Evolutionary conservation across 495 filamentous ascomycete species (phyloP).

Genomic region (Massariosphaeria phaeospora): DNA sequence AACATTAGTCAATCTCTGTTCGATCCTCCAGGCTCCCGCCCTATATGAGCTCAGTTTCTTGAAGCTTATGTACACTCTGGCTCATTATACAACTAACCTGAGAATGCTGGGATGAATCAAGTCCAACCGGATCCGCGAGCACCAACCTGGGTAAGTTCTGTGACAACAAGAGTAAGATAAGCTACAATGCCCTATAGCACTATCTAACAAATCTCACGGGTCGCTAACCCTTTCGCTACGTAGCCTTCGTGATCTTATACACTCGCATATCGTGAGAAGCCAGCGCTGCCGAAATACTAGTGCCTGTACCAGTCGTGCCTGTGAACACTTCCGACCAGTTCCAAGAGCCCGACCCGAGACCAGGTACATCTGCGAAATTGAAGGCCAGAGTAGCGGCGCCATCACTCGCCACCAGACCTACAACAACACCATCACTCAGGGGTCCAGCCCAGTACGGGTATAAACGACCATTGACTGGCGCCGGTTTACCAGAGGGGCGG

Average conservation of each 20-base stretch:
- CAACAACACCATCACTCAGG: constrained; percentile 12
- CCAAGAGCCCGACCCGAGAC: neutral
- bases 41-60: too few species aligned
- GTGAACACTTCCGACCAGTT: neutral
- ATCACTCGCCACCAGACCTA: constrained; percentile 4
- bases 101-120: too few species aligned
- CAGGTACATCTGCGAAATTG: constrained; percentile 1
- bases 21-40: too few species aligned
- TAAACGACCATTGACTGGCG: neutral
- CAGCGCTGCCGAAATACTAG: neutral
- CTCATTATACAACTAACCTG: too few species aligned
- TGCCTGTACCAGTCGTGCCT: neutral
- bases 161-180: too few species aligned
- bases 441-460: constrained; percentile 20
- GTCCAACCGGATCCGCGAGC: too few species aligned
- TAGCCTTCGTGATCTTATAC: neutral
- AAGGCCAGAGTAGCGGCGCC: neutral
- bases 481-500: neutral
- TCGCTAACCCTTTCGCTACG: too few species aligned
- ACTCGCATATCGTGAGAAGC: neutral
- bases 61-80: too few species aligned
- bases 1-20: too few species aligned
- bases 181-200: too few species aligned
- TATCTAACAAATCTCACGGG: too few species aligned
- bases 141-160: too few species aligned